phyloP scores from a whole-genome alignment of 495 filamentous ascomycete genomes.

The Rusavskia elegans region DNA sequence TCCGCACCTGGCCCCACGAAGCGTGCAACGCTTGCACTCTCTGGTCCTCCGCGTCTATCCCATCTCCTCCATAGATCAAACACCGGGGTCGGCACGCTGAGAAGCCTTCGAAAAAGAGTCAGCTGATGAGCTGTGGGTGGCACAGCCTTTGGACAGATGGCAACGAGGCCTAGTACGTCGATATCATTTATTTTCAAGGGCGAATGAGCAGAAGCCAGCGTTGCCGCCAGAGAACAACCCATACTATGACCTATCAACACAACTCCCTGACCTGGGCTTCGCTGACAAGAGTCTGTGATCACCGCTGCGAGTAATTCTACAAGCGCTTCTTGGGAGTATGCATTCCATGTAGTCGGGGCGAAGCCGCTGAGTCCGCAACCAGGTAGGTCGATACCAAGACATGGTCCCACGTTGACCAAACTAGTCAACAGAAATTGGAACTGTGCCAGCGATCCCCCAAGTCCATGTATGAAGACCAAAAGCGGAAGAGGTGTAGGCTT shows the following conservation, averaged over 20 bases:
- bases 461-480: slow-evolving; percentile 79
- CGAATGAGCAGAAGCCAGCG: slow-evolving; percentile 50
- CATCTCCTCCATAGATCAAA: slow-evolving; percentile 67
- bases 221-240: slow-evolving; percentile 63
- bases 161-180: slow-evolving; percentile 60
- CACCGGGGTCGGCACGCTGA: slow-evolving; percentile 50
- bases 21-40: slow-evolving; percentile 63
- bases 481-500: slow-evolving; percentile 62
- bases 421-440: slow-evolving; percentile 71
- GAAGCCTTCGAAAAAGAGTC: slow-evolving; percentile 34
- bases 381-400: slow-evolving; percentile 77
- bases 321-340: slow-evolving; percentile 64
- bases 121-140: slow-evolving; percentile 40
- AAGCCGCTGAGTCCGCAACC: slow-evolving; percentile 73
- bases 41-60: slow-evolving; percentile 62
- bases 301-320: slow-evolving; percentile 55
- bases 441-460: slow-evolving; percentile 79
- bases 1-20: slow-evolving; percentile 67
- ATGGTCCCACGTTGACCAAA: slow-evolving; percentile 72
- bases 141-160: slow-evolving; percentile 57
- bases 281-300: slow-evolving; percentile 55
- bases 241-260: slow-evolving; percentile 79
- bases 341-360: slow-evolving; percentile 51
- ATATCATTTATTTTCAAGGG: slow-evolving; percentile 32
- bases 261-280: slow-evolving; percentile 51